phyloP scores from a whole-genome alignment of 768 basidiomycete genomes.

The Boletellus emodensis region DNA sequence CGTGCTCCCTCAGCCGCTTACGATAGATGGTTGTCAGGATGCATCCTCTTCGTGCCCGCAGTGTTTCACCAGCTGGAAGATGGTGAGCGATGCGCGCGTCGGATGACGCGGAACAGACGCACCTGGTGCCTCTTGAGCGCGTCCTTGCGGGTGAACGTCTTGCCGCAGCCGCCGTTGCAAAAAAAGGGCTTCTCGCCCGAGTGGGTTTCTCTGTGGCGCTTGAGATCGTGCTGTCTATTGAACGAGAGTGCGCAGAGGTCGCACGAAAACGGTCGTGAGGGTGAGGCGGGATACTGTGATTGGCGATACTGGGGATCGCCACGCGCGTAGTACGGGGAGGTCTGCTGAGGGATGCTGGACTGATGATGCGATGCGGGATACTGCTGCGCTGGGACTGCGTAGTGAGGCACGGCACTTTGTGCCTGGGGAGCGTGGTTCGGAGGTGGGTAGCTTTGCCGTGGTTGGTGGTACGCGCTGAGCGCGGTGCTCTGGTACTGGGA shows the following conservation, averaged over 20 bases:
- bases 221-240: constrained; percentile 82
- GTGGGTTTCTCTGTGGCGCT: constrained; percentile 80
- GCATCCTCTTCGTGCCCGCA: constrained; percentile 67
- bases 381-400: constrained; percentile 25
- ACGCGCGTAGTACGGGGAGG: constrained; percentile 36
- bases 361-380: constrained; percentile 28
- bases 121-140: constrained; percentile 85
- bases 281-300: constrained; percentile 55
- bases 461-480: constrained; percentile 18
- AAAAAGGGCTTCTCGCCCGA: constrained; percentile 81
- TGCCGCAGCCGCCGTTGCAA: constrained; percentile 81
- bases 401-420: constrained; percentile 33
- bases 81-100: constrained; percentile 14
- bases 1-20: constrained; percentile 13
- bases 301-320: constrained; percentile 20
- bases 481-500: constrained; percentile 21
- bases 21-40: constrained; percentile 20
- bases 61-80: constrained; percentile 63
- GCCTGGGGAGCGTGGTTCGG: constrained; percentile 28
- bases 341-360: constrained; percentile 15
- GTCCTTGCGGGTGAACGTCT: constrained; percentile 85
- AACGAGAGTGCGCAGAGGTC: constrained; percentile 78
- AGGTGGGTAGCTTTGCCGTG: constrained; percentile 26
- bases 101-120: constrained; percentile 18
- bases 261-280: constrained; percentile 60